Evolutionary conservation across 192 early-diverging fungal species (phyloP), one percentile per base, ranked within the genome.

Genomic region (Coemansia sp.): DNA sequence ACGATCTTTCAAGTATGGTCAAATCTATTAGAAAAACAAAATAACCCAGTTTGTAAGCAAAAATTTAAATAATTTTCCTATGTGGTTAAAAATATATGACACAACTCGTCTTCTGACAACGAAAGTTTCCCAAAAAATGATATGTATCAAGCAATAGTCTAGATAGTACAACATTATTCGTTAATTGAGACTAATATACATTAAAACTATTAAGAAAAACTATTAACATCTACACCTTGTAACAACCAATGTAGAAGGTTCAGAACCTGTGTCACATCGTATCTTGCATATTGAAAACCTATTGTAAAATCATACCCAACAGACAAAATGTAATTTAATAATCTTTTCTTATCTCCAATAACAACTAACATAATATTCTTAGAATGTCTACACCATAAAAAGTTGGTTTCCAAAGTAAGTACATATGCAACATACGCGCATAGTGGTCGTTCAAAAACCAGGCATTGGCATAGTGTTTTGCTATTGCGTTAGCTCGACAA

Each of bases 391-490:
- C 58, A 22, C 57, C 64, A 64, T 74, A 64, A 74, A 63, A 67
- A 66, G 72, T 74, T 74, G 72, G 66, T 74, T 74, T 53, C 72
- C 72, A 68, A 66, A 64, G 72, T 74, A 66, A 17, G 61, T 30
- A 32, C 52, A 22, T 30, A 51, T 25, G 27, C 51, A 64, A 3
- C 25, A 32, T 20, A 55, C 54, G 36, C 39, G 25, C 25, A 20
- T 52, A n/a, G 31, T 51, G 54, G 46, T 24, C 54, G 61, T 74
- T 66, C 72, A 74, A 74, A 64, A 74, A 74, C 72, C 72, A 74
- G 72, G 72, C 72, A 74, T 68, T 68, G 72, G 66, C 61, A 62
- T 74, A 63, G 72, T 68, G 22, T 46, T 46, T 46, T 46, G 39
- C 39, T 42, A 23, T 31, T 30, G 71, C 71, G 71, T 60, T 32